These are phyloP conservation scores for Neltuma alba DNA, from an alignment of 306 rosid species.

Conservation along the genomic window DNA sequence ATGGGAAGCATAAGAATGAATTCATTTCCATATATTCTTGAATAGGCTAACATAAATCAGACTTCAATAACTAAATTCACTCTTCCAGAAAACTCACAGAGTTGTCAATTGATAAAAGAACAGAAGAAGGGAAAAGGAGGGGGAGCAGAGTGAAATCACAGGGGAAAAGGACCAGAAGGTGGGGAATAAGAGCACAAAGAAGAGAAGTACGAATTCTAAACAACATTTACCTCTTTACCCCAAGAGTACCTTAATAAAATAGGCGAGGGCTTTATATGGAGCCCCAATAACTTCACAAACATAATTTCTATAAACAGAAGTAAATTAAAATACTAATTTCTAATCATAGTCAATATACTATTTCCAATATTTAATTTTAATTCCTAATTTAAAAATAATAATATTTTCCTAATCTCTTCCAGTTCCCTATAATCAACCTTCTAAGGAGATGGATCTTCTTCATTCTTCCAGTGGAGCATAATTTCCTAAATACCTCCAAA, in stretches of 20 bases:
- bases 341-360: neutral
- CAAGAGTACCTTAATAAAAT: neutral
- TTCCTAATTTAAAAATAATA: neutral
- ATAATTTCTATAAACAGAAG: neutral
- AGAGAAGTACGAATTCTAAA: neutral
- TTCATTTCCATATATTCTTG: neutral
- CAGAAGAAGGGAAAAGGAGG: neutral
- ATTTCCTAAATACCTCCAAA: conserved; percentile 15
- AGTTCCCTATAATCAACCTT: neutral
- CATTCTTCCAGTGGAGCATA: conserved; percentile 1
- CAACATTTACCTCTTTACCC: neutral
- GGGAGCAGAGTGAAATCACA: neutral
- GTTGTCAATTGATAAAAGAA: neutral
- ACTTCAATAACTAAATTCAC: conserved; percentile 5
- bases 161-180: neutral
- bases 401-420: neutral
- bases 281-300: neutral
- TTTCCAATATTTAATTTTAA: neutral
- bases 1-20: conserved; percentile 25
- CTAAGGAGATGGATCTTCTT: neutral
- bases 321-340: neutral
- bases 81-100: neutral
- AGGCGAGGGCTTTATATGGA: neutral
- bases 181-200: neutral
- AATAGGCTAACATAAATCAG: conserved; percentile 23